Evolutionary conservation across 345 rosid genomes (phyloP).

Genomic region (Mercurialis annua): DNA sequence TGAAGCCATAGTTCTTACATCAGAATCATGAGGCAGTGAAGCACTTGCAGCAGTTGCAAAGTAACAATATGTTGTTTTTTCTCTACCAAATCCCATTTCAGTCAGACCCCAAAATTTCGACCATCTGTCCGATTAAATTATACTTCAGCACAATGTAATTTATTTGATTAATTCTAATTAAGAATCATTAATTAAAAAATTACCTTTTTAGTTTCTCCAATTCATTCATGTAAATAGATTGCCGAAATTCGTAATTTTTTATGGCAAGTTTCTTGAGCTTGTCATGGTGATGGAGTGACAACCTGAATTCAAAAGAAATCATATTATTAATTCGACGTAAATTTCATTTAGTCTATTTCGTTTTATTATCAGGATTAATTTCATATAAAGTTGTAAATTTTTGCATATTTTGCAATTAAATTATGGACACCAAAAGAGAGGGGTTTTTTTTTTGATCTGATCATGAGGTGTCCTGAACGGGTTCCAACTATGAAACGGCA

Average conservation of each 20-base stretch:
- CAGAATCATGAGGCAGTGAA: slow-evolving; percentile 39
- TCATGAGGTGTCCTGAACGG: too few species aligned
- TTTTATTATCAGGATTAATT: too few species aligned
- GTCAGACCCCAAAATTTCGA: slow-evolving; percentile 40
- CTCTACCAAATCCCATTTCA: slow-evolving; percentile 63
- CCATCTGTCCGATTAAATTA: slow-evolving; percentile 38
- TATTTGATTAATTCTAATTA: too few species aligned
- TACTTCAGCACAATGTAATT: neutral
- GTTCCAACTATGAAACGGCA: too few species aligned
- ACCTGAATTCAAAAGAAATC: too few species aligned
- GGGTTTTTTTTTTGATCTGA: too few species aligned
- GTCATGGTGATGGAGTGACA: slow-evolving; percentile 25
- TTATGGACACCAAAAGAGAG: too few species aligned
- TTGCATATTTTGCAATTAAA: too few species aligned
- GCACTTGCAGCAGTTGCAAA: slow-evolving; percentile 39
- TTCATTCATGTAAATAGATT: slow-evolving; percentile 42
- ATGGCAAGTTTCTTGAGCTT: slow-evolving; percentile 43
- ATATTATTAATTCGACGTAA: too few species aligned
- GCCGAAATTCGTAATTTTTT: slow-evolving; percentile 37
- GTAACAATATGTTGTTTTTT: slow-evolving; percentile 57
- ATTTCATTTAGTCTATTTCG: too few species aligned
- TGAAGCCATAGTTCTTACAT: slow-evolving; percentile 30
- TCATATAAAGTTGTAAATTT: too few species aligned
- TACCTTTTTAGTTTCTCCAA: slow-evolving; percentile 49
- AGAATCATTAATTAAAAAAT: too few species aligned